Base-by-base conservation (phyloP, 2,329 filamentous ascomycete genomes). In the Cordyceps militaris region DNA sequence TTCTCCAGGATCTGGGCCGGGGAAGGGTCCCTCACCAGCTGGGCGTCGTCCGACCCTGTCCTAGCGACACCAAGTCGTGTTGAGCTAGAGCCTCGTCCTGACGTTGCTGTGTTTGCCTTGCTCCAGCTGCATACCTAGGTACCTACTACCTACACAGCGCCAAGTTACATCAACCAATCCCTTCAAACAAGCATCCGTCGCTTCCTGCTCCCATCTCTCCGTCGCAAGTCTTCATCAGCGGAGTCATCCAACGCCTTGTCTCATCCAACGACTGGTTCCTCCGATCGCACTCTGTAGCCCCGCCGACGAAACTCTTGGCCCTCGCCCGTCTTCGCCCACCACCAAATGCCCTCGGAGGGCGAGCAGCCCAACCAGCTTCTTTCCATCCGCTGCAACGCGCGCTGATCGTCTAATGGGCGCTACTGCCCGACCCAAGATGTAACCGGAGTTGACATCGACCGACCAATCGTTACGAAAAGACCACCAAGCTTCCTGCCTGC, bases 401-500 rank as follows among this genome's bases (percentile, higher is more conserved):
- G 34, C 54, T 46, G 13, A 43, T 47, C 30, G 19, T 36, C 40
- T 21, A 28, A 46, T 52, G 38, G 38, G 40, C 38, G 26, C 28
- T 26, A 24, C 24, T 21, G 21, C 38, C 40, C 43, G 56, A 28
- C 16, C 11, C 56, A 52, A 38, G 30, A 58, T 58, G 56, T 36
- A 46, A 57, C 47, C 23, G 23, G 30, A 16, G 26, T 23, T 13
- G 30, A 32, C n/a, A 11, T 32, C 43, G 23, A 14, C 21, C 46
- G 40, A 40, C 21, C 32, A 21, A 14, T 14, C 19, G 19, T 9
- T n/a, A 42, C 38, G 14, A 9, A 23, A 32, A 53, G 1, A 23
- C n/a, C 60, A 58, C 54, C 60, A 43, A 55, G 58, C 61, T 65
- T 65, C 63, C 62, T 42, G 8, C n/a, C 65, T 62, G 61, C 59